Base-by-base conservation (phyloP, 495 filamentous ascomycete species). In the Tuber calosporum region DNA sequence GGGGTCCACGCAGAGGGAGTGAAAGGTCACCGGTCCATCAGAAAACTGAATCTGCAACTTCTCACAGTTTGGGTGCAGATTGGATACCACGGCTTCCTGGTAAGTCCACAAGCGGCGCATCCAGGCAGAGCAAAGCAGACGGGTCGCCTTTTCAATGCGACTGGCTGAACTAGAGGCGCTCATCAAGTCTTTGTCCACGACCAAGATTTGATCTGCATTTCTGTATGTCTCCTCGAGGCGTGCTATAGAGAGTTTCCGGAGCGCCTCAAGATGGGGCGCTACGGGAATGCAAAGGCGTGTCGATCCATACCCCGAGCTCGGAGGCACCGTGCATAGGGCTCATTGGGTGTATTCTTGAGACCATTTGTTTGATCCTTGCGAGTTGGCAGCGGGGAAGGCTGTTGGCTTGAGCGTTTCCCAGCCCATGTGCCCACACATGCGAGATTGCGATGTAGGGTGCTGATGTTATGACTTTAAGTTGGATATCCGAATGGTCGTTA, bases 221-320 rank as follows among this genome's bases (percentile, higher is more conserved):
- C 37, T 67, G 67, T 83, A 84, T 20, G 79, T 79, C 8, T 80
- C 45, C 7, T 72, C 62, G 77, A 83, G 81, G 36, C 75, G 73
- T 37, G 67, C 41, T 36, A 83, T 81, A 11, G 79, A 68, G 30
- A 71, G 76, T 6, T 74, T 73, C 13, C 77, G 70, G n/a, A 78
- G 71, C 5, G 71, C 38, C 26, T 71, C 58, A 13, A 78, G 43
- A 4, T 73, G 11, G 6, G 70, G 66, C 48, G 70, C 37, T 8
- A 79, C 73, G 9, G 82, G 82, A 38, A 82, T 75, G 72, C 81
- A 82, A 22, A 84, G 78, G 78, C 9, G 82, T 84, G 62, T 84
- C 82, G 45, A 83, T 79, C 82, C 81, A 84, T 41, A 83, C 26
- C 11, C 34, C 68, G n/a, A 81, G 69, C 26, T 71, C 20, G 7